Conservation (phyloP, 1,139 yeast species). For the Saccharomycopsis hybrid region DNA sequence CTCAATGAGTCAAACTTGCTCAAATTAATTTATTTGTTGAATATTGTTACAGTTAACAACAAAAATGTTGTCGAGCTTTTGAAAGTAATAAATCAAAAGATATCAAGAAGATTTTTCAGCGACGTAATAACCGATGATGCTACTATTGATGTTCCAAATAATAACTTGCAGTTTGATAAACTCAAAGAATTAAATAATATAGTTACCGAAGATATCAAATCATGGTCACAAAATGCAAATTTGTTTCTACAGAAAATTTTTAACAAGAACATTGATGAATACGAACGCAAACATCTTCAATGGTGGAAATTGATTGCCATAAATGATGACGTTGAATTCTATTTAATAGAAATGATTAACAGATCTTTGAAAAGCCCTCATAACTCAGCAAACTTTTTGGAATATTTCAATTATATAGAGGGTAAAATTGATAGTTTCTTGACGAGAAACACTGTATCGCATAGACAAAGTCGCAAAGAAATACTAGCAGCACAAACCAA, state of each 20-base stretch:
- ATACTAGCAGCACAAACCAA: neutral
- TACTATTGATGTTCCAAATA: neutral
- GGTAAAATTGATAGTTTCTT: slow-evolving; percentile 16
- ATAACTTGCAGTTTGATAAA: slow-evolving; percentile 3
- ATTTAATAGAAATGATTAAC: slow-evolving; percentile 15
- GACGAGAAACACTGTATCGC: too few species aligned
- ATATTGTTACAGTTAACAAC: slow-evolving; percentile 11
- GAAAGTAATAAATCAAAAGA: slow-evolving; percentile 10
- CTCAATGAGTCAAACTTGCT: slow-evolving; percentile 16
- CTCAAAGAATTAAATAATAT: neutral
- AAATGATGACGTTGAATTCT: slow-evolving; percentile 19
- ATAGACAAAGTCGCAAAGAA: too few species aligned
- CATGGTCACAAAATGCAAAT: slow-evolving; percentile 18
- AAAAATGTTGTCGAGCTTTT: slow-evolving; percentile 5
- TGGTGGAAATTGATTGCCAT: slow-evolving; percentile 18
- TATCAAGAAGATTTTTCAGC: slow-evolving; percentile 10
- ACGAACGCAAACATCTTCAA: slow-evolving; percentile 8
- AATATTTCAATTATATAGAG: slow-evolving; percentile 14
- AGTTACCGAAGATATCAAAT: slow-evolving; percentile 9
- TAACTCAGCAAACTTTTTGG: slow-evolving; percentile 1
- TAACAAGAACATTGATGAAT: slow-evolving; percentile 2
- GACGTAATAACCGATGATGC: neutral
- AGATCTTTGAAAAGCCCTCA: slow-evolving; percentile 3
- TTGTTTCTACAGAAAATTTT: slow-evolving; percentile 14
- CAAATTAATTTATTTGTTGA: slow-evolving; percentile 13